phyloP scores from a whole-genome alignment of 2,329 filamentous ascomycete genomes.

The Stemphylium beticola region DNA sequence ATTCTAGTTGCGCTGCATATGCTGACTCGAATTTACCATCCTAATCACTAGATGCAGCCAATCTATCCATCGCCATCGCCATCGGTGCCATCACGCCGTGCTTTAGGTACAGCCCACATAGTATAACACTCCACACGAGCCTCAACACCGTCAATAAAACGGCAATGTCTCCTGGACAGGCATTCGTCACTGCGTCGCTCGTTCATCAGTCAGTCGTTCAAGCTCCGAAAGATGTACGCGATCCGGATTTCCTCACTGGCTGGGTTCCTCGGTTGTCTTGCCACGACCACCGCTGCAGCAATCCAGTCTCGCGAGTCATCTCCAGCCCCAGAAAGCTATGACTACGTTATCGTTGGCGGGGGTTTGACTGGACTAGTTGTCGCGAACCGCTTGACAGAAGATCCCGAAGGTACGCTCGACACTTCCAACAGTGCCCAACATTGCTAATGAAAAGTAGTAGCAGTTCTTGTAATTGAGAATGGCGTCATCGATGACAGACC shows the following conservation, averaged over 20 bases:
- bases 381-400: slow-evolving; percentile 25
- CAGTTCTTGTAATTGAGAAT: slow-evolving; percentile 27
- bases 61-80: background rate
- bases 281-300: background rate
- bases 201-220: background rate
- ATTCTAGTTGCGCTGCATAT: background rate
- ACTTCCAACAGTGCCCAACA: background rate
- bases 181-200: background rate
- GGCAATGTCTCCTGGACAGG: background rate
- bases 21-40: background rate
- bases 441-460: slow-evolving; percentile 4
- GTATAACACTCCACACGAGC: too few species aligned
- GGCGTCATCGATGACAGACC: slow-evolving; percentile 18
- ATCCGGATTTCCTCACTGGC: background rate
- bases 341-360: slow-evolving; percentile 31
- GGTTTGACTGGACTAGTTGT: slow-evolving; percentile 27
- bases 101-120: too few species aligned
- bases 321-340: slow-evolving; percentile 4
- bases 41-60: background rate
- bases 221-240: background rate
- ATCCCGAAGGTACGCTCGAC: background rate
- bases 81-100: too few species aligned
- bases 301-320: background rate
- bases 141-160: too few species aligned
- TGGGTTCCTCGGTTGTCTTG: background rate